Evolutionary conservation across 179 eudicot species (phyloP), one percentile per base, ranked within the genome.

Genomic region (Spinacia oleracea): DNA sequence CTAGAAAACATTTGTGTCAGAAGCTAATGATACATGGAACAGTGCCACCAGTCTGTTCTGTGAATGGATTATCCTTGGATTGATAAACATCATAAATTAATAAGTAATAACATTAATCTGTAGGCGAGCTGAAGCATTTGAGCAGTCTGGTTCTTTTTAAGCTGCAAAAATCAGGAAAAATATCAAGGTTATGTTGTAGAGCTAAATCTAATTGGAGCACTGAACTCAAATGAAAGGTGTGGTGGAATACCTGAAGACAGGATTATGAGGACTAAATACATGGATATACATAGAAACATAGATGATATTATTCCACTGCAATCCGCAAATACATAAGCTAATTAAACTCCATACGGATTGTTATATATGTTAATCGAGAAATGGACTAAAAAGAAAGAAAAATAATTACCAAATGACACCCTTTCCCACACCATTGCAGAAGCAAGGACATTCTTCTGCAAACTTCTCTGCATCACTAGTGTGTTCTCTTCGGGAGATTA

Each of bases 381-480:
- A 9, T 23, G 16, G 14, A 35, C 32, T 3, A 25, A 70, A 10
- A 60, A 72, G 25, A 66, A 9, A 9, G 62, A n/a, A n/a, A n/a
- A n/a, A n/a, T n/a, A n/a, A n/a, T 56, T 83, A 85, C 88, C 87
- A 89, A 63, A 89, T 70, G 45, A 89, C 86, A 70, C 98, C 98
- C 98, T 97, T 92, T 72, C 86, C 96, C 16, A 83, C 91, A 58
- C 97, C 98, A 73, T 85, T 91, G 84, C 98, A 94, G 60, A 90
- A 83, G 84, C 97, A 92, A 32, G 93, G 92, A 77, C 98, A 94
- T 77, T 92, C 78, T 83, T 94, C 96, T 34, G 98, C 98, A 76
- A 94, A 94, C 85, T 92, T 92, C 87, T 92, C 98, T 67, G 98
- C 98, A 84, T 94, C 98, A 84, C 98, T 94, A 0, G 93, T 81